phyloP scores from a whole-genome alignment of 495 filamentous ascomycete species.

The Neurospora cerealis region DNA sequence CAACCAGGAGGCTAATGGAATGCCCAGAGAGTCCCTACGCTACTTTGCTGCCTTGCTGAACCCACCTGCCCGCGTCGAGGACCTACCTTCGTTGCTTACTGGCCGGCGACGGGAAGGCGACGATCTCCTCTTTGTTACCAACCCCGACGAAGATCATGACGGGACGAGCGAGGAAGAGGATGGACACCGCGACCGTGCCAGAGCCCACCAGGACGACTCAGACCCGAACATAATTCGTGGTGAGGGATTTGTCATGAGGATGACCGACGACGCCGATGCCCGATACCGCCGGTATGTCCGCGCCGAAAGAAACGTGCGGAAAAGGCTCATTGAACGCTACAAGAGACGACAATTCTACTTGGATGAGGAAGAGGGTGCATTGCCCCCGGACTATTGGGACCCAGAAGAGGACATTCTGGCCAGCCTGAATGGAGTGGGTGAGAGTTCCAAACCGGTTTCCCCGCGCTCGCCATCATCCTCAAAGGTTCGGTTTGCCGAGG shows the following conservation, averaged over 20 bases:
- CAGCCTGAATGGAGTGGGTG: conserved; percentile 27
- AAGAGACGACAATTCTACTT: conserved; percentile 64
- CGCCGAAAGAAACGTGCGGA: conserved; percentile 23
- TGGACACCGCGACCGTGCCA: background rate
- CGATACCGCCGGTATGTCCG: background rate
- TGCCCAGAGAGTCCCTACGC: conserved; percentile 11
- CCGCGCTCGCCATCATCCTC: conserved; percentile 73
- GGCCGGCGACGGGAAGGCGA: conserved; percentile 22
- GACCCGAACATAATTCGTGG: background rate
- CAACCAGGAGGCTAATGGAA: background rate
- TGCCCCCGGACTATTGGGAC: conserved; percentile 52
- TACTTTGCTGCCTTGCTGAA: conserved; percentile 32
- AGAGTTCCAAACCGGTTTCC: conserved; percentile 37
- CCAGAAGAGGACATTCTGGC: conserved; percentile 50
- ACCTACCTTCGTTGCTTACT: conserved; percentile 26
- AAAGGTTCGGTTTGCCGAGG: conserved; percentile 75
- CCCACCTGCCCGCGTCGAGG: conserved; percentile 27
- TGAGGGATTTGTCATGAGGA: background rate
- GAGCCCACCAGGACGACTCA: background rate
- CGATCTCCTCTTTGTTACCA: conserved; percentile 18
- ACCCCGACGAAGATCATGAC: conserved; percentile 10
- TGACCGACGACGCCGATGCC: background rate
- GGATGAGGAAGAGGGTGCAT: conserved; percentile 67
- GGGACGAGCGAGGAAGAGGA: background rate
- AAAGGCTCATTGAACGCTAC: conserved; percentile 61